Percentiles rank a stretch among this genome's conserved stretches.
phyloP scores from a whole-genome alignment of 2,329 filamentous ascomycete species.

The Didymella lethalis region DNA sequence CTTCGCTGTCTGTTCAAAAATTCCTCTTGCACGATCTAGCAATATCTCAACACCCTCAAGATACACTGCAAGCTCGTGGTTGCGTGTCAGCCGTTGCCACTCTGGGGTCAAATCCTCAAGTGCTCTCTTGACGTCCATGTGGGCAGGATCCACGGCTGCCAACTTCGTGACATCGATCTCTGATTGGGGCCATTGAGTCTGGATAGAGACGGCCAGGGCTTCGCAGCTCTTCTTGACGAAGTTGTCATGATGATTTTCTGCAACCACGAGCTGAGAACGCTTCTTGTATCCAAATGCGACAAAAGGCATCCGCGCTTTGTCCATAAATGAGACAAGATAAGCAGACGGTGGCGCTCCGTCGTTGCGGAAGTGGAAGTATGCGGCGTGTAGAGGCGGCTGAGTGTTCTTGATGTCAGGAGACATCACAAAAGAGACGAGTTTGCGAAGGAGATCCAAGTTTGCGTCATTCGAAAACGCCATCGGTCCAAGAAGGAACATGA shows the following conservation, averaged over 20 bases:
- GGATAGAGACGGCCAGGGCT: constrained; percentile 53
- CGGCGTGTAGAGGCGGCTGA: constrained; percentile 45
- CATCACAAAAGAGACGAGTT: constrained; percentile 57
- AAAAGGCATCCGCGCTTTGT: constrained; percentile 41
- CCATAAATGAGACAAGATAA: constrained; percentile 15
- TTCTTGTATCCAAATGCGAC: constrained; percentile 38
- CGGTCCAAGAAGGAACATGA: constrained; percentile 59
- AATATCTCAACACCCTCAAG: constrained; percentile 55
- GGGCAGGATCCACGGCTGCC: constrained; percentile 26
- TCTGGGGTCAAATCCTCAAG: constrained; percentile 53
- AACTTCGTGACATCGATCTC: constrained; percentile 46
- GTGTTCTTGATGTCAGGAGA: constrained; percentile 52
- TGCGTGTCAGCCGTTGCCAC: constrained; percentile 60
- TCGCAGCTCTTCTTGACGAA: constrained; percentile 43
- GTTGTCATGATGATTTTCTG: constrained; percentile 31
- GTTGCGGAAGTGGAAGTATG: constrained; percentile 46
- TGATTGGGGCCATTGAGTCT: constrained; percentile 49
- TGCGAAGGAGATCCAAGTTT: constrained; percentile 54
- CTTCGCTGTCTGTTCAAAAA: not conserved
- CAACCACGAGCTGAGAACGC: constrained; percentile 40
- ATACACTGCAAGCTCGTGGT: constrained; percentile 57
- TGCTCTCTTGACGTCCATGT: constrained; percentile 52
- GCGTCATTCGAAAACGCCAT: constrained; percentile 54
- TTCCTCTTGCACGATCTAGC: constrained; percentile 12
- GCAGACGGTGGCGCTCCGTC: constrained; percentile 36